Percentiles rank a stretch among this genome's conserved stretches.
Conservation (phyloP, 495 filamentous ascomycete species). For the Penicillium steckii region DNA sequence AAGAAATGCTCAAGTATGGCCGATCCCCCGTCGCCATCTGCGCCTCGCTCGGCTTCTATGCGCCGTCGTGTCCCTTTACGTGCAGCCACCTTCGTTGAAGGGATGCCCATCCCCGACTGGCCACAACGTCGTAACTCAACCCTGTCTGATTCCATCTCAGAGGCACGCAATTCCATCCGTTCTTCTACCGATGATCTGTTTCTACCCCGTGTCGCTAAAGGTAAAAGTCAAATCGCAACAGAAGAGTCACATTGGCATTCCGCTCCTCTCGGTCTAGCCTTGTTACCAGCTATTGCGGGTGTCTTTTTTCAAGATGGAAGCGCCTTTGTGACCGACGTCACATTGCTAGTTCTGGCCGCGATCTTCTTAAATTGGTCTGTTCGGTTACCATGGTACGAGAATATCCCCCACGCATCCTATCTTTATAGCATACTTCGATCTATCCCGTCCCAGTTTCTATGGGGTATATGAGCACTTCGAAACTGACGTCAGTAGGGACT, state of each 20-base stretch:
- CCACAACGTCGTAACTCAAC: constrained; percentile 67
- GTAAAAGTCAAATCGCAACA: constrained; percentile 19
- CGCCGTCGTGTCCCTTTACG: constrained; percentile 42
- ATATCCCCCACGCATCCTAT: neutral
- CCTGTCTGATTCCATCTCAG: constrained; percentile 69
- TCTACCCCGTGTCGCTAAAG: constrained; percentile 52
- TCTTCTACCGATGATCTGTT: constrained; percentile 72
- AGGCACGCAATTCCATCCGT: constrained; percentile 63
- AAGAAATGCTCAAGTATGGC: constrained; percentile 13
- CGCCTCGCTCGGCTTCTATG: constrained; percentile 16
- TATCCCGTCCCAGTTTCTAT: no score
- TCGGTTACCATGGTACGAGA: constrained; percentile 82
- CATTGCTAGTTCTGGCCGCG: constrained; percentile 72
- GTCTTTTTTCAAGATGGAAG: constrained; percentile 83
- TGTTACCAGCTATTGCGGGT: constrained; percentile 82
- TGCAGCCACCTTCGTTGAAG: constrained; percentile 41
- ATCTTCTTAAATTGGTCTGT: constrained; percentile 95
- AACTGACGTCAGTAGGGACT: constrained; percentile 58
- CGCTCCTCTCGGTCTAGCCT: constrained; percentile 73
- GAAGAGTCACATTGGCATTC: constrained; percentile 72
- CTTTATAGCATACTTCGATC: neutral
- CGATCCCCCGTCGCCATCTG: constrained; percentile 15
- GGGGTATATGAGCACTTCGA: no score
- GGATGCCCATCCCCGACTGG: constrained; percentile 18
- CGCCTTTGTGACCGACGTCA: constrained; percentile 77